Percentiles rank a stretch among this genome's conserved stretches.
These are phyloP conservation scores for Mycocentrospora acerina DNA, from an alignment of 2,329 filamentous ascomycete genomes.

Conservation along the genomic window DNA sequence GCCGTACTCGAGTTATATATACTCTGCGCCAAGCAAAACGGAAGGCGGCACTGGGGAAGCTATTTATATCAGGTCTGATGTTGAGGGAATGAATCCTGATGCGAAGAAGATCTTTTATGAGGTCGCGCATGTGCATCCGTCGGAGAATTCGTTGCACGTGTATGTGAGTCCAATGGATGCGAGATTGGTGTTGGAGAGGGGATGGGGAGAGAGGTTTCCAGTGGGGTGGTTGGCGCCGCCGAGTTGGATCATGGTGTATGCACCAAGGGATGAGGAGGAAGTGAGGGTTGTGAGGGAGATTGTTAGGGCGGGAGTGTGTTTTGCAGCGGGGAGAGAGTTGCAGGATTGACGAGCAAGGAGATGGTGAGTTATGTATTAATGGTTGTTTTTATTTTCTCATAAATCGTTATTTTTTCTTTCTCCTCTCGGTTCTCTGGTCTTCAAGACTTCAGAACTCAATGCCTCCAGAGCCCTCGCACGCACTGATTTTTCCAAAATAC, in stretches of 20 bases:
- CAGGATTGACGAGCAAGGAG: conserved; percentile 5
- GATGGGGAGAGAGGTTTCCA: conserved; percentile 72
- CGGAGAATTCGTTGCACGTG: conserved; percentile 75
- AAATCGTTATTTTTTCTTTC: not conserved
- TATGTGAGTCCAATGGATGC: conserved; percentile 77
- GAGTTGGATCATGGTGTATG: conserved; percentile 68
- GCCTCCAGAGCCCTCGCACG: conserved; percentile 29
- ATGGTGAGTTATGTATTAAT: too few relatives aligned
- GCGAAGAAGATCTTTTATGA: conserved; percentile 37
- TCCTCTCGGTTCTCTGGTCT: not conserved
- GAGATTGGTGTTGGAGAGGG: conserved; percentile 66
- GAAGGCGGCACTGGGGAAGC: conserved; percentile 36
- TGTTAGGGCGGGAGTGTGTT: conserved; percentile 73
- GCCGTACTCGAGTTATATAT: conserved; percentile 22
- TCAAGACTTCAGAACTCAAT: conserved; percentile 25
- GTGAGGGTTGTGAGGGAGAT: conserved; percentile 68
- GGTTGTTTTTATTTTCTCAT: too few relatives aligned
- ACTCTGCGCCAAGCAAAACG: conserved; percentile 25
- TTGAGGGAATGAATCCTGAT: conserved; percentile 27
- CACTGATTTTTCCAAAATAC: conserved; percentile 41
- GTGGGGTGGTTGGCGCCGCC: conserved; percentile 32
- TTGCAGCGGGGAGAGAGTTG: conserved; percentile 44
- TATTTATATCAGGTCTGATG: conserved; percentile 29
- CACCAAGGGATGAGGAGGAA: conserved; percentile 70
- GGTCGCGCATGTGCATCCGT: conserved; percentile 68